phyloP scores from a whole-genome alignment of 2,329 filamentous ascomycete genomes.

The Stenocarpella maydis region DNA sequence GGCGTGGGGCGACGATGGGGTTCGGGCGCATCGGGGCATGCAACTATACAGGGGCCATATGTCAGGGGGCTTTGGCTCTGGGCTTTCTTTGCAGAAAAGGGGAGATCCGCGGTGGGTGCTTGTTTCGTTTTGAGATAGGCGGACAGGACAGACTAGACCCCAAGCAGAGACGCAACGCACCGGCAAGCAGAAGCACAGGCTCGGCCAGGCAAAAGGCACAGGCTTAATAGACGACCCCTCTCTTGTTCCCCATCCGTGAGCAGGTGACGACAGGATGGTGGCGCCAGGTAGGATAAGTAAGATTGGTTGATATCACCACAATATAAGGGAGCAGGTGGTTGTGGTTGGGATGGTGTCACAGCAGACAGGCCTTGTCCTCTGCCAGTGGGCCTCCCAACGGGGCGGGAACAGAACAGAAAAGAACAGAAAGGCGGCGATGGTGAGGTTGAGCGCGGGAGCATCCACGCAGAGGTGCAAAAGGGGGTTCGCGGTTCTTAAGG shows the following conservation, averaged over 20 bases:
- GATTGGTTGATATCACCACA: constrained; percentile 20
- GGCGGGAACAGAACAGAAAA: neutral
- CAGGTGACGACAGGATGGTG: neutral
- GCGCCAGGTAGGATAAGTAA: no score
- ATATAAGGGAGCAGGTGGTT: neutral
- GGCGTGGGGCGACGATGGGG: constrained; percentile 12
- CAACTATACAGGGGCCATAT: constrained; percentile 21
- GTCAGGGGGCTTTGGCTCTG: constrained; percentile 13
- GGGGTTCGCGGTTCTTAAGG: neutral
- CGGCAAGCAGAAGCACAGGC: neutral
- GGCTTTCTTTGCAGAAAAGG: constrained; percentile 20
- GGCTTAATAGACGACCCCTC: neutral
- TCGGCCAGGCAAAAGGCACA: neutral
- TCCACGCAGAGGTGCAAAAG: neutral
- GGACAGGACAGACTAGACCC: constrained; percentile 18
- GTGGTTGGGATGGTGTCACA: neutral
- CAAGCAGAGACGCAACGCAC: neutral
- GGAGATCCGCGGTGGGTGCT: constrained; percentile 8
- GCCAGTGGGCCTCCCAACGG: neutral
- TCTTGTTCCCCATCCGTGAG: neutral
- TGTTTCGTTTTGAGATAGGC: constrained; percentile 22
- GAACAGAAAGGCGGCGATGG: neutral
- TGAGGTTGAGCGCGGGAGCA: neutral
- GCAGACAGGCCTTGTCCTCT: neutral
- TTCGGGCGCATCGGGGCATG: constrained; percentile 19